Evolutionary conservation across 2,329 filamentous ascomycete genomes (phyloP).

Genomic region (Paradendryphiella salina): DNA sequence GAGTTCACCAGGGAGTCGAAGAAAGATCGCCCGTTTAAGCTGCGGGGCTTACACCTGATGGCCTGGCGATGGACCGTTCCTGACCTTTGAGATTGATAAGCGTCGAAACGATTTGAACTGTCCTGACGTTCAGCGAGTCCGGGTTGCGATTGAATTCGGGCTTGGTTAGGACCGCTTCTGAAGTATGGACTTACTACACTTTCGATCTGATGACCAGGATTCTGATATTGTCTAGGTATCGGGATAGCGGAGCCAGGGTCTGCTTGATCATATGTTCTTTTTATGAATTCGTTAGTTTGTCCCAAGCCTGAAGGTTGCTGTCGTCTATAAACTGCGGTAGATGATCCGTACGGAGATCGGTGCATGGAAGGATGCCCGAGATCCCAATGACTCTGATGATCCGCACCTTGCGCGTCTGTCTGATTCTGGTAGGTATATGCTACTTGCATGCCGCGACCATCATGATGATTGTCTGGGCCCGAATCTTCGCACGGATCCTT

Average conservation of each 20-base stretch:
- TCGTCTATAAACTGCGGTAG: conserved; percentile 1
- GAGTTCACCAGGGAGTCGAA: conserved; percentile 36
- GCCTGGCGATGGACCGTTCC: conserved; percentile 6
- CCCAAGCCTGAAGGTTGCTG: conserved; percentile 7
- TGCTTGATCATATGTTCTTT: conserved; percentile 8
- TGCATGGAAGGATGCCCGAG: conserved; percentile 24
- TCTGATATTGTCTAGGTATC: conserved; percentile 13
- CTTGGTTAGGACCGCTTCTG: conserved; percentile 23
- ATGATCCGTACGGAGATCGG: conserved; percentile 19
- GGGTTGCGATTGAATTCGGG: conserved; percentile 13
- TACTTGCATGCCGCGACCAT: conserved; percentile 2
- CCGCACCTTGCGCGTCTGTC: background rate
- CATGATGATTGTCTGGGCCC: background rate
- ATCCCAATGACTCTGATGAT: conserved; percentile 14
- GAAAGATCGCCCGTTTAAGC: conserved; percentile 44
- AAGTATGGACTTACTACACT: conserved; percentile 50
- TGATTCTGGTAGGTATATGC: background rate
- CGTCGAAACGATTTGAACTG: conserved; percentile 36
- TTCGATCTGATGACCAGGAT: conserved; percentile 24
- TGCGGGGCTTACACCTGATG: conserved; percentile 30
- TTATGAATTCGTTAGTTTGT: conserved; percentile 9
- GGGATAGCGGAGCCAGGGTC: conserved; percentile 15
- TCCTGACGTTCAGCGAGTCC: conserved; percentile 31
- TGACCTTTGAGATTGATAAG: conserved; percentile 31
- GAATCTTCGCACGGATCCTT: conserved; percentile 31